phyloP scores from a whole-genome alignment of 352 stramenopile species.

The Globisporangium iwayamae region DNA sequence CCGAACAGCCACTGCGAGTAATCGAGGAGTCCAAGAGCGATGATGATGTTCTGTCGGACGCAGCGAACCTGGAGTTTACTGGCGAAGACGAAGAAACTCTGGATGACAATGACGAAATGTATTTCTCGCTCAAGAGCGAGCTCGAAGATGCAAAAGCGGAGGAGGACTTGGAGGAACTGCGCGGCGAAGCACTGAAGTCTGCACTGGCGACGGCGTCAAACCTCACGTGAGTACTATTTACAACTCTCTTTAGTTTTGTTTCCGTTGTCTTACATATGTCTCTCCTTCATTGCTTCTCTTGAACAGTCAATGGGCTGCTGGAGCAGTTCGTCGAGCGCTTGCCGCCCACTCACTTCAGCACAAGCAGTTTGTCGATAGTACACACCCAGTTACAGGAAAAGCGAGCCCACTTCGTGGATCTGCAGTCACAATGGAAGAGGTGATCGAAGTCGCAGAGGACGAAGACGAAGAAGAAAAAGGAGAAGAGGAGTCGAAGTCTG shows the following conservation, averaged over 20 bases:
- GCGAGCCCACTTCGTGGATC: neutral
- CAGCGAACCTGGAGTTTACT: conserved; percentile 4
- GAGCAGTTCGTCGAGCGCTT: conserved; percentile 66
- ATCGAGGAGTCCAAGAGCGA: neutral
- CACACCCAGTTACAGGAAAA: conserved; percentile 5
- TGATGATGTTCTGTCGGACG: neutral
- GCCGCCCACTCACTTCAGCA: conserved; percentile 59
- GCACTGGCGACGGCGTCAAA: conserved; percentile 81
- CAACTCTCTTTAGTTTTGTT: neutral
- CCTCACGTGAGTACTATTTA: conserved; percentile 46
- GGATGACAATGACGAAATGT: conserved; percentile 39
- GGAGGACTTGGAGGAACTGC: conserved; percentile 53
- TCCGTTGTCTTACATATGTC: neutral
- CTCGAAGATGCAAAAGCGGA: conserved; percentile 71
- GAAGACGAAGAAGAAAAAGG: conserved; percentile 21
- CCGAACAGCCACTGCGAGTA: neutral
- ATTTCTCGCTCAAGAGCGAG: conserved; percentile 57
- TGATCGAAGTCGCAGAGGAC: conserved; percentile 16
- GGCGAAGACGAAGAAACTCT: conserved; percentile 10
- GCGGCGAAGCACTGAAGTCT: conserved; percentile 71
- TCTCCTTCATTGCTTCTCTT: neutral
- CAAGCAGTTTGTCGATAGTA: conserved; percentile 18
- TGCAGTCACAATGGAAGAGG: neutral
- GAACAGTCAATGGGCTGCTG: conserved; percentile 77
- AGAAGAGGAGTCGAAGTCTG: conserved; percentile 5